These are phyloP conservation scores for Wilcoxina mikolae DNA, from an alignment of 495 filamentous ascomycete genomes.

Conservation along the genomic window DNA sequence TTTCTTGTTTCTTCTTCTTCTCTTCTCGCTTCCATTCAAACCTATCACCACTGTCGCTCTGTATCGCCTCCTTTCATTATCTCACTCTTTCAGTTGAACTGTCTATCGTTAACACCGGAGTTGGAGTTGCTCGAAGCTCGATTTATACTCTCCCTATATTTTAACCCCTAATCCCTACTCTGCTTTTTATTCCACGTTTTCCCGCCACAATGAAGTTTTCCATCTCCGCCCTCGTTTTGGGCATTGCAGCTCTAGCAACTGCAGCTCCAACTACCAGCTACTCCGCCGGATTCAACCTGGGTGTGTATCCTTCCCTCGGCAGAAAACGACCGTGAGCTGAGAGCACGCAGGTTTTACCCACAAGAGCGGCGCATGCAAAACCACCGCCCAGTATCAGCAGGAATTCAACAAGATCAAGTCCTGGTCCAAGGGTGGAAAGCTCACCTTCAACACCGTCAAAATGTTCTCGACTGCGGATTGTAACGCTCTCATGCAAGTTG, in stretches of 20 bases:
- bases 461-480: conserved; percentile 58
- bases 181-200: no score
- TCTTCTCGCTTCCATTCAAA: no score
- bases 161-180: no score
- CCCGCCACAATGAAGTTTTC: conserved; percentile 26
- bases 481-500: conserved; percentile 30
- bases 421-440: conserved; percentile 25
- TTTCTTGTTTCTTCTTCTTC: no score
- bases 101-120: no score
- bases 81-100: no score
- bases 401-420: conserved; percentile 60
- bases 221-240: conserved; percentile 31
- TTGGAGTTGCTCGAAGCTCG: no score
- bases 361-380: conserved; percentile 34
- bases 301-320: conserved; percentile 28
- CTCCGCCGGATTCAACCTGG: conserved; percentile 73
- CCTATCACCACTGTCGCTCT: no score
- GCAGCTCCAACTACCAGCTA: conserved; percentile 35
- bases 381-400: conserved; percentile 49
- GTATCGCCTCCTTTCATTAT: no score
- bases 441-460: conserved; percentile 55
- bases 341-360: background rate
- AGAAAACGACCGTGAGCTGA: background rate
- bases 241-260: conserved; percentile 34
- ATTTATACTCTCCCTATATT: no score